These are phyloP conservation scores for Pezicula rhizophila DNA, from an alignment of 2,329 filamentous ascomycete species.

Conservation along the genomic window DNA sequence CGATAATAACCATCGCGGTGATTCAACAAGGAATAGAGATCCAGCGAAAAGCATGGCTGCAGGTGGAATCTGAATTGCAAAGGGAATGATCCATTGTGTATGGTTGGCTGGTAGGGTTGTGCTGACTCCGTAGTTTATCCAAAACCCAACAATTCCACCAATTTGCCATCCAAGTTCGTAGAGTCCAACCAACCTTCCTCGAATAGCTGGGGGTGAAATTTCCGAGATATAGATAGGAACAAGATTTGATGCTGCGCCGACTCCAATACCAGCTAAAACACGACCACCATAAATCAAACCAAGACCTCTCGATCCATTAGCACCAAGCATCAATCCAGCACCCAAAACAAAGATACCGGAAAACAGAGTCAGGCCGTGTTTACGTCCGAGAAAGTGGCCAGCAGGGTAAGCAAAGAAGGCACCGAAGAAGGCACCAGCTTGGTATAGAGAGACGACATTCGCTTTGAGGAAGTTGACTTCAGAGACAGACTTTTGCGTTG, in stretches of 20 bases:
- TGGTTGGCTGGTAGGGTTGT: conserved; percentile 38
- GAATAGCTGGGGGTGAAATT: conserved; percentile 54
- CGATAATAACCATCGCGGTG: conserved; percentile 63
- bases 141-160: conserved; percentile 58
- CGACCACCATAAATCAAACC: conserved; percentile 56
- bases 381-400: conserved; percentile 62
- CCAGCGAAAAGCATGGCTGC: conserved; percentile 55
- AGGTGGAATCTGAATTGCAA: conserved; percentile 59
- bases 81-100: conserved; percentile 59
- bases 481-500: conserved; percentile 32
- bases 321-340: conserved; percentile 66
- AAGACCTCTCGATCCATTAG: conserved; percentile 54
- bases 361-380: conserved; percentile 57
- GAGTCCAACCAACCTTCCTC: conserved; percentile 59
- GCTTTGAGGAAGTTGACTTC: conserved; percentile 56
- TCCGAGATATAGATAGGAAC: conserved; percentile 58
- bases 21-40: conserved; percentile 54
- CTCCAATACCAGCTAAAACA: conserved; percentile 57
- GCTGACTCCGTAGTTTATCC: conserved; percentile 56
- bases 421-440: conserved; percentile 80
- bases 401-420: conserved; percentile 62
- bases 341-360: conserved; percentile 61
- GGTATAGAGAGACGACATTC: conserved; percentile 77
- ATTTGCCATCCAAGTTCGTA: conserved; percentile 63
- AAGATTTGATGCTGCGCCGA: conserved; percentile 58